phyloP scores from a whole-genome alignment of 2,329 filamentous ascomycete genomes.

The Neodidymelliopsis sp. region DNA sequence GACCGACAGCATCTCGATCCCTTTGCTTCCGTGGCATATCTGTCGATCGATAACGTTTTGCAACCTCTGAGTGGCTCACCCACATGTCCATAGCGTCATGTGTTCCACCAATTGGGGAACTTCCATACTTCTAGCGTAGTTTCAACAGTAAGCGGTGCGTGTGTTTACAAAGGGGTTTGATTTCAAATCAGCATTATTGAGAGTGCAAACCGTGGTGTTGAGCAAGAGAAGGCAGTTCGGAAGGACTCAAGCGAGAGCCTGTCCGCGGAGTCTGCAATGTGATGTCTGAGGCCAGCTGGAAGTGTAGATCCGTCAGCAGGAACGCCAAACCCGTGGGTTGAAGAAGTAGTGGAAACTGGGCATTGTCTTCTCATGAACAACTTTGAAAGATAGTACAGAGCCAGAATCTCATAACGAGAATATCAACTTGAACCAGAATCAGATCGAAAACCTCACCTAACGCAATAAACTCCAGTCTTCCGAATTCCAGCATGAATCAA shows the following conservation, averaged over 20 bases:
- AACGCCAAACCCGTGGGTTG: too few species aligned
- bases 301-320: too few species aligned
- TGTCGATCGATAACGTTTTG: constrained; percentile 16
- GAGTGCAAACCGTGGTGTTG: constrained; percentile 4
- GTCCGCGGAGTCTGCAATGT: background rate
- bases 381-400: too few species aligned
- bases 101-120: constrained; percentile 12
- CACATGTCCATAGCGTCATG: constrained; percentile 4
- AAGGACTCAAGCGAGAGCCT: background rate
- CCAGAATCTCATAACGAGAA: too few species aligned
- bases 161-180: constrained; percentile 10
- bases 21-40: constrained; percentile 4
- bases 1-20: constrained; percentile 15
- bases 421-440: too few species aligned
- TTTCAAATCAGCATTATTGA: constrained; percentile 13
- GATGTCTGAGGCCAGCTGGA: background rate
- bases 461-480: too few species aligned
- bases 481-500: too few species aligned
- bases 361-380: too few species aligned
- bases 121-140: constrained; percentile 7
- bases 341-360: too few species aligned
- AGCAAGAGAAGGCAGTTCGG: constrained; percentile 1
- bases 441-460: too few species aligned
- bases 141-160: constrained; percentile 1
- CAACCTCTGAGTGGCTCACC: constrained; percentile 7